These are phyloP conservation scores for Rhododendron molle DNA, from an alignment of 148 eudicot genomes.

Conservation along the genomic window DNA sequence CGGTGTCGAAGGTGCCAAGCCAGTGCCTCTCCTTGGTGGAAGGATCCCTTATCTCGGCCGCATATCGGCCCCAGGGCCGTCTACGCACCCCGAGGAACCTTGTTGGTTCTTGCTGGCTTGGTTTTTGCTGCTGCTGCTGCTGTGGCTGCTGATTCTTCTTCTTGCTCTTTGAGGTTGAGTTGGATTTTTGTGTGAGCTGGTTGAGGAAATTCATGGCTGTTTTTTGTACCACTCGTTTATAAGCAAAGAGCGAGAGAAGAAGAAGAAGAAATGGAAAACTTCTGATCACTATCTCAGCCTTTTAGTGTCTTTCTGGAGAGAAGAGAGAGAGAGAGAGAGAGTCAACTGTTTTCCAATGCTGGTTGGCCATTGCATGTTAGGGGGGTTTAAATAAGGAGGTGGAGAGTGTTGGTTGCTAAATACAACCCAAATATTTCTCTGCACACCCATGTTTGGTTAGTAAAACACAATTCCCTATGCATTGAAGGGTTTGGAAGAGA, in stretches of 20 bases:
- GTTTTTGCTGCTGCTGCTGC: background rate
- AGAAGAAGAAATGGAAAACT: background rate
- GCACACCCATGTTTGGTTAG: background rate
- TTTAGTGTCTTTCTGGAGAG: background rate
- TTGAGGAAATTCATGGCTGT: conserved; percentile 1
- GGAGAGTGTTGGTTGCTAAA: background rate
- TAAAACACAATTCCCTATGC: background rate
- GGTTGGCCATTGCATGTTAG: conserved; percentile 1
- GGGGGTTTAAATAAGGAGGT: background rate
- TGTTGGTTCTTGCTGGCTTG: background rate
- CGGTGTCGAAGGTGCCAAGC: conserved; percentile 44
- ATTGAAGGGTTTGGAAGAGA: background rate
- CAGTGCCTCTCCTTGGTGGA: conserved; percentile 37
- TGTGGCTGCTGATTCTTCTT: conserved; percentile 4
- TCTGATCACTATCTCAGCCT: background rate
- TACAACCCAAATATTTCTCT: background rate
- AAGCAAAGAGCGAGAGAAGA: background rate
- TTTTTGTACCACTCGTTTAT: background rate
- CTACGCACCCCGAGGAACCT: conserved; percentile 32
- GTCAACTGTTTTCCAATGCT: background rate
- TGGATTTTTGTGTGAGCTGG: background rate
- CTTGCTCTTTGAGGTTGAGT: conserved; percentile 3
- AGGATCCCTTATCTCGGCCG: conserved; percentile 38
- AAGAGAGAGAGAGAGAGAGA: background rate
- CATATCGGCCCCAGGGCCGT: conserved; percentile 39